Base-by-base conservation (phyloP, 257 asterid species). In the Penstemon eatonii region DNA sequence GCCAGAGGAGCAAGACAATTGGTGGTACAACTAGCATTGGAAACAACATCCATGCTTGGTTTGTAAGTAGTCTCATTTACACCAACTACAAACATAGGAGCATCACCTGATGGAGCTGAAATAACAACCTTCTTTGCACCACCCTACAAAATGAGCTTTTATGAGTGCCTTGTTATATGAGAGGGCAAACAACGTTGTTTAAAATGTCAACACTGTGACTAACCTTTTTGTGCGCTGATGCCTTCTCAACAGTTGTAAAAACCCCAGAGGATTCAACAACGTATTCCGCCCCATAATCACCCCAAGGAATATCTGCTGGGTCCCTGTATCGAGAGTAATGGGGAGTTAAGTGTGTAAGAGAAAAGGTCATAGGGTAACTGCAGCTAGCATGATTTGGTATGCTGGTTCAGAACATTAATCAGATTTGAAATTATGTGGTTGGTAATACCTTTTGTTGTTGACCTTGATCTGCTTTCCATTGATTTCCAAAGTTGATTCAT, bases 51-150 rank as follows among this genome's bases (percentile, higher is more conserved):
- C 98, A 94, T 94, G 92, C 80, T 86, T 56, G 96, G 75, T 66
- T 86, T 83, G 87, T 94, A 94, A 6, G 85, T 82, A 41, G 73
- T 75, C 84, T 91, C 99, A 68, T 94, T 94, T 38, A 94, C 99
- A 57, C 99, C 99, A 73, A 94, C 96, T 12, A 94, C 99, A 68
- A 94, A 94, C 99, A 94, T 94, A 60, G 99, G 99, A 45, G 99
- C 99, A 82, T 94, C 99, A 12, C 90, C 95, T 67, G 99, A 94
- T 80, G 99, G 99, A 76, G 99, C 99, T 52, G 99, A 94, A 77
- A 94, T 91, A 25, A 94, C 79, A 44, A 94, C 96, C 82, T 94
- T 94, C 81, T 86, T 89, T 41, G 99, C 98, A 73, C 99, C 99
- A 79, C 96, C 98, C 99, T 94, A 68, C 72, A 81, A 60, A 77